These are phyloP conservation scores for Thelonectria rubi DNA, from an alignment of 2,329 filamentous ascomycete species.

Conservation along the genomic window DNA sequence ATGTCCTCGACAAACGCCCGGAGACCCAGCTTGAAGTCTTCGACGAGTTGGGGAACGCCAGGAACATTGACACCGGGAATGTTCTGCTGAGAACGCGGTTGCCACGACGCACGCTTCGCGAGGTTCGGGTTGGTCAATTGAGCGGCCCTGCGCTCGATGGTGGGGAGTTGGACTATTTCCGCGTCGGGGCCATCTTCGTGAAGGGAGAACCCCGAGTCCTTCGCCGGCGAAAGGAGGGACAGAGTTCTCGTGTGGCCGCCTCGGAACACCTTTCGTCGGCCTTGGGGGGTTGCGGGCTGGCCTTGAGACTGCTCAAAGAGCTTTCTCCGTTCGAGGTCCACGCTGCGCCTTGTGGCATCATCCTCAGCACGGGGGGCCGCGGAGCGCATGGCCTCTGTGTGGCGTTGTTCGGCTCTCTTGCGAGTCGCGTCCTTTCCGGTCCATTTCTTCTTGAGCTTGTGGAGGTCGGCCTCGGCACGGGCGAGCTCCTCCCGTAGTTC, in stretches of 20 bases:
- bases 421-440: constrained; percentile 77
- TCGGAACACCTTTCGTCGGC: constrained; percentile 71
- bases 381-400: constrained; percentile 62
- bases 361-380: constrained; percentile 41
- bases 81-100: constrained; percentile 59
- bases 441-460: constrained; percentile 84
- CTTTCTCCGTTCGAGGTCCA: constrained; percentile 79
- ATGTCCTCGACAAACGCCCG: constrained; percentile 97
- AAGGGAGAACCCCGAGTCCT: constrained; percentile 54
- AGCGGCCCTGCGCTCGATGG: constrained; percentile 46
- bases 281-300: constrained; percentile 53
- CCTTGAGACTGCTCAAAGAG: constrained; percentile 64
- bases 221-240: constrained; percentile 81
- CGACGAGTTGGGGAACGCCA: constrained; percentile 79
- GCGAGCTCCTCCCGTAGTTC: constrained; percentile 91
- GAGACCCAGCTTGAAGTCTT: constrained; percentile 87
- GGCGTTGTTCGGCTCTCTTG: constrained; percentile 74
- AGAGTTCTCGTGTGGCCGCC: constrained; percentile 72
- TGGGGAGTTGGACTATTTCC: constrained; percentile 40
- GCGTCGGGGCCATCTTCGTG: constrained; percentile 50
- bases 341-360: constrained; percentile 50
- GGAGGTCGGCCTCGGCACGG: constrained; percentile 81
- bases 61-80: constrained; percentile 52
- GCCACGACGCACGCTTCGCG: constrained; percentile 68
- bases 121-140: constrained; percentile 52